phyloP scores from a whole-genome alignment of 1,284 basidiomycete genomes.

The Apiotrichum mycotoxinovorans region DNA sequence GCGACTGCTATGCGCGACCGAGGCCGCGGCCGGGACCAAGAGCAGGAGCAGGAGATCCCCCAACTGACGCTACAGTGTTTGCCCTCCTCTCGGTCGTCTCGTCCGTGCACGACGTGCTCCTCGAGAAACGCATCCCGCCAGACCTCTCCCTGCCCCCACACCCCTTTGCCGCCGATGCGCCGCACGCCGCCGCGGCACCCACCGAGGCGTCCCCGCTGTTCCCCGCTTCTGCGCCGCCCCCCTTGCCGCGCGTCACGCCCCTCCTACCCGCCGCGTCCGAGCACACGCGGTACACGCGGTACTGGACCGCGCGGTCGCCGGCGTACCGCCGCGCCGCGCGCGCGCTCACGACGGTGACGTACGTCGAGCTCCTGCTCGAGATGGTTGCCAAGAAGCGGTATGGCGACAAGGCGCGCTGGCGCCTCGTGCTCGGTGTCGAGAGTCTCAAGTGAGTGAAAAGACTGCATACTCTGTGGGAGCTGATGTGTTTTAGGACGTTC shows the following conservation, averaged over 20 bases:
- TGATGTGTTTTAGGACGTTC: constrained; percentile 56
- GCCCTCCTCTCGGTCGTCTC: constrained; percentile 45
- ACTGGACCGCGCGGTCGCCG: constrained; percentile 66
- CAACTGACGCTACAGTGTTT: constrained; percentile 34
- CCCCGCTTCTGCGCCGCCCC: constrained; percentile 13
- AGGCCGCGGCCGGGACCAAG: too few species aligned
- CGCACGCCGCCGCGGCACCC: constrained; percentile 48
- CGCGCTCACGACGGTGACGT: constrained; percentile 67
- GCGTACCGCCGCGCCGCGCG: constrained; percentile 73
- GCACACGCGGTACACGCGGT: constrained; percentile 63
- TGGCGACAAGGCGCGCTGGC: constrained; percentile 62
- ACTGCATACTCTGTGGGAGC: background rate
- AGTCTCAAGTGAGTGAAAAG: constrained; percentile 64
- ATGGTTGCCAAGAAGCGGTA: constrained; percentile 69
- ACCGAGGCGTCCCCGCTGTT: background rate
- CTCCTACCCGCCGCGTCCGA: constrained; percentile 39
- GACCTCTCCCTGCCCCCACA: constrained; percentile 61
- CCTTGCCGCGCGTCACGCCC: constrained; percentile 18
- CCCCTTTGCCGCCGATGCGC: constrained; percentile 57
- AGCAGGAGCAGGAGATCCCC: too few species aligned
- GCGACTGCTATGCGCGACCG: background rate
- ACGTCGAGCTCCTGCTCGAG: constrained; percentile 75
- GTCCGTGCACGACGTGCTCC: constrained; percentile 74
- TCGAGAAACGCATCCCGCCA: constrained; percentile 62
- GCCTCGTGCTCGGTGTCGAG: constrained; percentile 69